Evolutionary conservation across 257 asterid species (phyloP).

Genomic region (Primulina tabacum): DNA sequence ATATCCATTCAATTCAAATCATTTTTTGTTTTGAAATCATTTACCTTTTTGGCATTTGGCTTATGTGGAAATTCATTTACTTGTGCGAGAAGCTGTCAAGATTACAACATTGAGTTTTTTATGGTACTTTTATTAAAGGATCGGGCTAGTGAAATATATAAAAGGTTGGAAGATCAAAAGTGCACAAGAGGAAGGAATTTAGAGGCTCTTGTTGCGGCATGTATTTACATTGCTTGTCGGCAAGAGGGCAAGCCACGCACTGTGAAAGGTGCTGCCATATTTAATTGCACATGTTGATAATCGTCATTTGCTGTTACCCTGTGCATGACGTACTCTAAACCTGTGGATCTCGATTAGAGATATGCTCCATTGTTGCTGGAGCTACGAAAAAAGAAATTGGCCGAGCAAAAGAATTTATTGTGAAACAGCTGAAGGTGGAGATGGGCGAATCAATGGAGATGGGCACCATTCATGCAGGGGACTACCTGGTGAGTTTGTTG

Average conservation of each 20-base stretch:
- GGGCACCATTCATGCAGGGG: conserved; percentile 91
- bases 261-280: conserved; percentile 66
- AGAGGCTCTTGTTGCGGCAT: conserved; percentile 85
- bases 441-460: conserved; percentile 90
- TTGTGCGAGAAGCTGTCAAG: background rate
- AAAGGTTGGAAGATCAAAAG: conserved; percentile 85
- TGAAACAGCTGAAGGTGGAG: conserved; percentile 88
- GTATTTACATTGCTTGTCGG: conserved; percentile 87
- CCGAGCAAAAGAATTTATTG: conserved; percentile 84
- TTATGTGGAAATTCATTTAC: background rate
- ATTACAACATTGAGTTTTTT: background rate
- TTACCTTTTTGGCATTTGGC: background rate
- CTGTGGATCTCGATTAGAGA: conserved; percentile 61
- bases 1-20: background rate
- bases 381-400: conserved; percentile 91
- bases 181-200: conserved; percentile 88
- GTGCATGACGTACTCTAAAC: conserved; percentile 39
- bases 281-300: conserved; percentile 31
- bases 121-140: conserved; percentile 39
- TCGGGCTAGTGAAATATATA: conserved; percentile 81
- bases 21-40: background rate
- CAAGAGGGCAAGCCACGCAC: conserved; percentile 92
- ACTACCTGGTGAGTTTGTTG: conserved; percentile 67
- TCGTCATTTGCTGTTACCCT: conserved; percentile 30
- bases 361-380: conserved; percentile 85